Conservation (phyloP, 2,329 filamentous ascomycete genomes). For the Colletotrichum sp. region DNA sequence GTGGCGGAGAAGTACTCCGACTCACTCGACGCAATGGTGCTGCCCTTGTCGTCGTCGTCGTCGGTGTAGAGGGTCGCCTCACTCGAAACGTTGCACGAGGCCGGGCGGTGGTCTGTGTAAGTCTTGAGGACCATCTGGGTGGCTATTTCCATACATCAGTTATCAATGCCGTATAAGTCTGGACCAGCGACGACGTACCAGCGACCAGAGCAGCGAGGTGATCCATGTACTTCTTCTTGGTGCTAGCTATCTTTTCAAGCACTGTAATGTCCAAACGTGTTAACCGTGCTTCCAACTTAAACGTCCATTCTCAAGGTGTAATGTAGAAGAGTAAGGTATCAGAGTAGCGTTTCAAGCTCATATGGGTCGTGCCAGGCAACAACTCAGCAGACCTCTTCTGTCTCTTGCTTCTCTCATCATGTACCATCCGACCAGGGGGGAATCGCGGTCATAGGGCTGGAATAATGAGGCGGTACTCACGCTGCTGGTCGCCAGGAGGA, state of each 20-base stretch:
- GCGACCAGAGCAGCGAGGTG: neutral
- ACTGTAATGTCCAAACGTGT: rapidly evolving
- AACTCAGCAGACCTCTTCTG: neutral
- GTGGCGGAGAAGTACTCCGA: neutral
- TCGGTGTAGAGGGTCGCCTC: neutral
- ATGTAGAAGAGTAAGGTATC: neutral
- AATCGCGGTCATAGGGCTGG: too few species aligned
- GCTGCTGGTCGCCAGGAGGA: neutral
- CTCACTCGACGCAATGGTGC: neutral
- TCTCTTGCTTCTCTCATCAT: neutral
- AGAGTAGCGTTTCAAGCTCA: neutral
- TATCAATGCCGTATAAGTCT: too few species aligned
- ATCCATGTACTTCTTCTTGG: neutral
- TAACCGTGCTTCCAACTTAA: neutral
- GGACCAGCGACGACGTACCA: rapidly evolving
- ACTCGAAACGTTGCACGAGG: rapidly evolving
- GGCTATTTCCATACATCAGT: rapidly evolving
- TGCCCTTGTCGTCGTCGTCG: neutral
- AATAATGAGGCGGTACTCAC: neutral
- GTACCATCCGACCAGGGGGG: neutral
- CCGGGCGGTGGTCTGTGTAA: neutral
- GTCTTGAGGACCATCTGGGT: neutral
- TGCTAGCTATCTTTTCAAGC: neutral
- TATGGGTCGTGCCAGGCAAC: rapidly evolving
- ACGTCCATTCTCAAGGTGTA: rapidly evolving